Evolutionary conservation across 768 basidiomycete genomes (phyloP), one percentile per base, ranked within the genome.

Genomic region (Thelephora ganbajun): DNA sequence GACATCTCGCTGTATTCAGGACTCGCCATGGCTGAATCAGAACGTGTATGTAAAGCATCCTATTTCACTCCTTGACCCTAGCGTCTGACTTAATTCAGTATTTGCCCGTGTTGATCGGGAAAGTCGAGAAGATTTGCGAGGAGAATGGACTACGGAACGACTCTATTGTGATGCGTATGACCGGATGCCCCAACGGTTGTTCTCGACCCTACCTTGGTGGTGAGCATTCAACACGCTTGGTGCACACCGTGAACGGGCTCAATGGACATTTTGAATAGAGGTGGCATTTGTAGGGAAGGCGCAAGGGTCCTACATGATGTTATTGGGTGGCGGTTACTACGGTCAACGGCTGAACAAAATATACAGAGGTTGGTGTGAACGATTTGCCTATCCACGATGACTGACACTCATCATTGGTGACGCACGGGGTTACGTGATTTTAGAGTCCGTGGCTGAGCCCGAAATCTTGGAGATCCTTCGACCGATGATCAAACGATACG

Each of bases 111-210:
- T 79, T 98, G 35, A 72, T 98, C 49, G 83, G 89, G 65, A 97
- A 97, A 66, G 83, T 98, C 14, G 94, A 99, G 69, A 79, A 80
- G 65, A 83, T 97, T 5, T 88, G 86, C 58, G 96, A 98, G 62
- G 87, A 92, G 61, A 84, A 80, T 55, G 94, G 94, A 16, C 69
- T 98, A 36, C 74, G 94, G 42, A 83, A 96, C 60, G 94, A 99
- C 64, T 80, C 85, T 2, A 94, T 98, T 54, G 79, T 97, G 51
- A 97, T 99, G 94, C 78, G 94, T 46, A 97, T 98, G 93, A 97
- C 93, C 13, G 94, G 94, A 44, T 97, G 93, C 55, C 89, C 89
- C 2, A 92, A 91, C 57, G 90, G 89, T 34, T 92, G 92, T 61
- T 88, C 93, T 2, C 74, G 93, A 50, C 94, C 91, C 34, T 98